Evolutionary conservation across 768 basidiomycete species (phyloP), one percentile per base, ranked within the genome.

Genomic region (Russula olivacea): DNA sequence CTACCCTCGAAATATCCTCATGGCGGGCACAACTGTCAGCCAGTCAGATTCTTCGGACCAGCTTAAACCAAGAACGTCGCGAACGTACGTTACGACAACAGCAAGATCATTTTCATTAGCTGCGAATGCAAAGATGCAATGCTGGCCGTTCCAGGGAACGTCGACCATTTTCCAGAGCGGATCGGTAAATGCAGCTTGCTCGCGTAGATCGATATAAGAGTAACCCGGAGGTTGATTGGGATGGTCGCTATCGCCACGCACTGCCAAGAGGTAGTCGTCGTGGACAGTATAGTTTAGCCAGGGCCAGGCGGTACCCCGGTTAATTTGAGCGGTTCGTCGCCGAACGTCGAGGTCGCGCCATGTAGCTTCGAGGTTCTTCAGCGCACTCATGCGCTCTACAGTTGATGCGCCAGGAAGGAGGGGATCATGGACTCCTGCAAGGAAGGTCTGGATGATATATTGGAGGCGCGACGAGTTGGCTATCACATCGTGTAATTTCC

Each of bases 241-340:
- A 11, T 43, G 14, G 25, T 50, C 32, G n/a, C 48, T 55, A 55
- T 59, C 48, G 19, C 36, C 49, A 15, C 53, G 54, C n/a, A 58
- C 21, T 9, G 63, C 63, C 54, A 64, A 21, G 40, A 60, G 53
- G 49, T 55, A 60, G 12, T 59, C 58, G n/a, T 55, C 32, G 48
- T 56, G 54, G 23, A 55, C 6, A 14, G 28, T 17, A 40, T 63
- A 63, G 30, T 63, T 45, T 4, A 63, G 55, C 57, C 56, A 59
- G 28, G 62, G 62, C 50, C 57, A 63, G 38, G 62, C 62, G 25
- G 52, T 54, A 9, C 57, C 45, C 28, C 4, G 36, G 10, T 36
- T 47, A 5, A 58, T 58, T 25, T 30, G 49, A n/a, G 49, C 55
- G 10, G 54, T 56, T 17, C 61, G n/a, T 34, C 43, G 48, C 5